A percentile compares a stretch with the other conserved stretches of the same genome.
Evolutionary conservation across 78 protist species (phyloP).

Genomic region (Goniomonas avonlea): DNA sequence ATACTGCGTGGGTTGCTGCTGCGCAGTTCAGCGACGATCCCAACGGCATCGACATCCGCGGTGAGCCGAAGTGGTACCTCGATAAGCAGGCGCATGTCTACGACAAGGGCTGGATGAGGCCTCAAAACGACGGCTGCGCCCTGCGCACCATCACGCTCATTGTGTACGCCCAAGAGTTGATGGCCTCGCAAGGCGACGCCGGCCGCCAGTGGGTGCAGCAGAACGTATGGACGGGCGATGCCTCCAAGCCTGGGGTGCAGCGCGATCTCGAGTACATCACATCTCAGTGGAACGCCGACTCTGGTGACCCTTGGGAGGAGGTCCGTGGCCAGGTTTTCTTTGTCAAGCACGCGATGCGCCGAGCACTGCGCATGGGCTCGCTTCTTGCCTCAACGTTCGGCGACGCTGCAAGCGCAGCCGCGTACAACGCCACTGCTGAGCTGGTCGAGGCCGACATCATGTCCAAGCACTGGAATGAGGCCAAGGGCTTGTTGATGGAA

Average conservation of each 20-base stretch:
- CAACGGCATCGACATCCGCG: background rate
- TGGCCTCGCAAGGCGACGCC: background rate
- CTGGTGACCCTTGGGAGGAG: constrained; percentile 24
- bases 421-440: background rate
- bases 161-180: background rate
- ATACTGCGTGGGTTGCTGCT: background rate
- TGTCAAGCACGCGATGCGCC: background rate
- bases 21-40: background rate
- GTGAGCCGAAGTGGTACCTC: constrained; percentile 7
- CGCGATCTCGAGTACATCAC: background rate
- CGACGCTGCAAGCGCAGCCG: background rate
- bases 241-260: background rate
- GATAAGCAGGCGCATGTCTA: too few relatives aligned
- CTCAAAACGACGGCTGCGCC: background rate
- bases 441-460: background rate
- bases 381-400: background rate
- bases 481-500: too few relatives aligned
- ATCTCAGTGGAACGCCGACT: background rate
- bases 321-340: background rate
- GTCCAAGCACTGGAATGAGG: background rate
- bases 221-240: background rate
- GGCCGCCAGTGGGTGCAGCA: background rate
- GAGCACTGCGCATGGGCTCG: background rate
- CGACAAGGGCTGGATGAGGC: background rate
- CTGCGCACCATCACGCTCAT: constrained; percentile 15